Evolutionary conservation across 441 rosid genomes (phyloP).

Genomic region (Daphne laureola): DNA sequence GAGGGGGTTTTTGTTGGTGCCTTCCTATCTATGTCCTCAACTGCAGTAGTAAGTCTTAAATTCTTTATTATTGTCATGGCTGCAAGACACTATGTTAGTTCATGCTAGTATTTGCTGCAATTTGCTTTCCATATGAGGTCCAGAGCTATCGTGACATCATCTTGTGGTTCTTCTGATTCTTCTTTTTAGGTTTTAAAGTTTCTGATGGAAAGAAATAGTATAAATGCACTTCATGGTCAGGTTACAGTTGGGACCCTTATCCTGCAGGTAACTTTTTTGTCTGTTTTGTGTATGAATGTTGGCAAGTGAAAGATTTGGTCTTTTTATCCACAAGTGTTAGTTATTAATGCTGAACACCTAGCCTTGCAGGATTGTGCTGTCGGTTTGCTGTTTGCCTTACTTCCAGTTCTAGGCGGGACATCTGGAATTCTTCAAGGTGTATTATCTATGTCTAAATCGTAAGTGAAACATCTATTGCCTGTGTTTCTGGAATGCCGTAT

Average conservation of each 20-base stretch:
- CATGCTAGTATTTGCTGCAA: background rate
- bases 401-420: slow-evolving; percentile 90
- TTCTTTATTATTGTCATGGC: background rate
- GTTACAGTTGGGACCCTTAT: slow-evolving; percentile 92
- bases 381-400: slow-evolving; percentile 95
- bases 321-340: background rate
- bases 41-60: slow-evolving; percentile 69
- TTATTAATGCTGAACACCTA: slow-evolving; percentile 22
- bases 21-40: slow-evolving; percentile 90
- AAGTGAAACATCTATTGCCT: slow-evolving; percentile 22
- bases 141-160: background rate
- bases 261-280: slow-evolving; percentile 57
- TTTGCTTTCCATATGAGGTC: slow-evolving; percentile 1
- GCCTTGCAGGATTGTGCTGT: slow-evolving; percentile 85
- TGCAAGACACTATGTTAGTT: background rate
- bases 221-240: slow-evolving; percentile 91
- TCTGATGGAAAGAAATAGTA: slow-evolving; percentile 88
- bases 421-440: slow-evolving; percentile 93
- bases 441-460: slow-evolving; percentile 89
- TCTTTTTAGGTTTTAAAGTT: slow-evolving; percentile 73
- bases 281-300: background rate
- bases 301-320: background rate
- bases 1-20: slow-evolving; percentile 91
- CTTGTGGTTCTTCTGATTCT: slow-evolving; percentile 11
- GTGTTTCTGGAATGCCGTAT: no score